phyloP scores from a whole-genome alignment of 1,284 basidiomycete species.

The Tremellales sp. region DNA sequence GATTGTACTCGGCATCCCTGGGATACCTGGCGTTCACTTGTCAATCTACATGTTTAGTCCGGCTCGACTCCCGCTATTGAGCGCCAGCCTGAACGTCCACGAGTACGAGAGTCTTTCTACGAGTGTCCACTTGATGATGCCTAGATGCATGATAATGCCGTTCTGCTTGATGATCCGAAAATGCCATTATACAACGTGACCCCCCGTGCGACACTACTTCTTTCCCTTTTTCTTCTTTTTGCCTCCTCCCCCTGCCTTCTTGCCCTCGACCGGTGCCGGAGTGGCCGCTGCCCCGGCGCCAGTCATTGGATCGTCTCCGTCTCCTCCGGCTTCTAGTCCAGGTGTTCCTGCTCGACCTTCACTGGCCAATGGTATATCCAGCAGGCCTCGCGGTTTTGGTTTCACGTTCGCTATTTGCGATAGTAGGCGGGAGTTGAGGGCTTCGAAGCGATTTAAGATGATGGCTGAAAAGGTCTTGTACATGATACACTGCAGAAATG shows the following conservation, averaged over 20 bases:
- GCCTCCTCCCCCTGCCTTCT: conserved; percentile 15
- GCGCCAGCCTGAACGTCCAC: no score
- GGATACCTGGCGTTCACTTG: no score
- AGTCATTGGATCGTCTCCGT: conserved; percentile 6
- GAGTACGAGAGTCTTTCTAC: no score
- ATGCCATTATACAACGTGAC: neutral
- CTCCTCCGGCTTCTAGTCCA: conserved; percentile 3
- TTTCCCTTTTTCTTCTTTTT: conserved; percentile 41
- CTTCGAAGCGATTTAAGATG: conserved; percentile 90
- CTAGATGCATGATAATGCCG: no score
- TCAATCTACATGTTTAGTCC: no score
- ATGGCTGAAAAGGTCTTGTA: conserved; percentile 90
- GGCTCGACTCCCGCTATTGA: no score
- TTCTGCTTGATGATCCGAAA: no score
- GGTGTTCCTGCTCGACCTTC: conserved; percentile 5
- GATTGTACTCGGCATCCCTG: no score
- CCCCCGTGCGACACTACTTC: conserved; percentile 8
- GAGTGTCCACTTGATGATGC: no score
- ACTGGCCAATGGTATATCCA: conserved; percentile 4
- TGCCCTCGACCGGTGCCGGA: conserved; percentile 4
- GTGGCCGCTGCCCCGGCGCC: conserved; percentile 5
- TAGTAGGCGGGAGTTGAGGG: conserved; percentile 64
- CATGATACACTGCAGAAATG: conserved; percentile 72
- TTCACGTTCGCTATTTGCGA: conserved; percentile 33
- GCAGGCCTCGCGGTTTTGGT: conserved; percentile 2